phyloP scores from a whole-genome alignment of 139 green algal species.

The Asterochloris sp. region DNA sequence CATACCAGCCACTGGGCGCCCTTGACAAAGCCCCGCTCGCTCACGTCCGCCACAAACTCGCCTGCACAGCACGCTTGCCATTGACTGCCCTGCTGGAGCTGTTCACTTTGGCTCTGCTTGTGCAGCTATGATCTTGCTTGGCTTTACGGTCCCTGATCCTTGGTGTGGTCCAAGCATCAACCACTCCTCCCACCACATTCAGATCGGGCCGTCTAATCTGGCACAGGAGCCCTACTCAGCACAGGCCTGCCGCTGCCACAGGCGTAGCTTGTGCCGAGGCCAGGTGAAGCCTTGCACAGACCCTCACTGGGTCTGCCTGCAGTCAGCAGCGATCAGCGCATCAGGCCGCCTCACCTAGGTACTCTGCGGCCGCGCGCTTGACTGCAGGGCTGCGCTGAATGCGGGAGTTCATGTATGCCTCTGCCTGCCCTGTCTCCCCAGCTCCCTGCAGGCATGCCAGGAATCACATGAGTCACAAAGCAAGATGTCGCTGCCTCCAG shows the following conservation, averaged over 20 bases:
- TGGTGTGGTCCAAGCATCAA: no score
- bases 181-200: no score
- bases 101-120: no score
- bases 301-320: neutral
- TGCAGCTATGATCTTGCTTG: neutral
- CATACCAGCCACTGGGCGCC: conserved; percentile 89
- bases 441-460: conserved; percentile 15
- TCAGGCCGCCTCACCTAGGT: conserved; percentile 20
- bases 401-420: conserved; percentile 79
- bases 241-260: no score
- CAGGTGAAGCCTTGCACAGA: no score
- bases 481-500: no score
- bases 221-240: no score
- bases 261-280: neutral
- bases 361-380: conserved; percentile 22
- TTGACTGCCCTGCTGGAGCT: conserved; percentile 27
- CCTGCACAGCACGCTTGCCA: no score
- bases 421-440: conserved; percentile 33
- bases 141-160: neutral
- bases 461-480: neutral
- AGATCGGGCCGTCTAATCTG: no score
- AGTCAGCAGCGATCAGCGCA: neutral
- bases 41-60: conserved; percentile 41
- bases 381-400: conserved; percentile 55
- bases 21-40: conserved; percentile 55